phyloP scores from a whole-genome alignment of 129 eudicot species.

The Escallonia rubra region DNA sequence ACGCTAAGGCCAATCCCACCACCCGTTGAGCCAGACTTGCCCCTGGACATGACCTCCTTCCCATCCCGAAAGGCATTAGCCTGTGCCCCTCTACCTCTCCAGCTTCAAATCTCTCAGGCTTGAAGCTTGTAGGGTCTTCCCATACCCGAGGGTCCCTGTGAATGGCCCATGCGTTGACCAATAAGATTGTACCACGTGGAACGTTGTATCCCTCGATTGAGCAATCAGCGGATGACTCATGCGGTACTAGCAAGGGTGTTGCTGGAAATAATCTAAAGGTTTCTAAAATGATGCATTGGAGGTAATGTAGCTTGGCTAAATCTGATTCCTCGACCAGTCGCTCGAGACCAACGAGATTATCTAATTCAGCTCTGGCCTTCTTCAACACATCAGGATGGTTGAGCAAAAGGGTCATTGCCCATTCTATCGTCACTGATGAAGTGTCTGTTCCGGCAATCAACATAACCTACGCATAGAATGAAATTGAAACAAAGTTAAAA shows the following conservation, averaged over 20 bases:
- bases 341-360: slow-evolving; percentile 14
- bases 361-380: not conserved
- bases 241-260: slow-evolving; percentile 3
- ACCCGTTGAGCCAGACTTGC: not conserved
- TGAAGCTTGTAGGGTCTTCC: too few species aligned
- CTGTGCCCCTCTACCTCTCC: not conserved
- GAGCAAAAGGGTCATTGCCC: too few species aligned
- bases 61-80: slow-evolving; percentile 35
- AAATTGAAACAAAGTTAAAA: not conserved
- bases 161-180: too few species aligned
- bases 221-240: slow-evolving; percentile 16
- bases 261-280: slow-evolving; percentile 30
- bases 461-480: not conserved
- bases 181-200: too few species aligned
- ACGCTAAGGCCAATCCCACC: slow-evolving; percentile 1
- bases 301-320: slow-evolving; percentile 17
- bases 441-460: slow-evolving; percentile 26
- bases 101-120: too few species aligned
- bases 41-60: not conserved
- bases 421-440: slow-evolving; percentile 7
- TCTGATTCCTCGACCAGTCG: not conserved
- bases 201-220: slow-evolving; percentile 17
- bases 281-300: slow-evolving; percentile 20
- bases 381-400: too few species aligned
- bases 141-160: too few species aligned